A percentile compares a stretch with the other conserved stretches of the same genome.
Conservation (phyloP, 2,329 filamentous ascomycete species). For the Aspergillus transmontanensis region DNA sequence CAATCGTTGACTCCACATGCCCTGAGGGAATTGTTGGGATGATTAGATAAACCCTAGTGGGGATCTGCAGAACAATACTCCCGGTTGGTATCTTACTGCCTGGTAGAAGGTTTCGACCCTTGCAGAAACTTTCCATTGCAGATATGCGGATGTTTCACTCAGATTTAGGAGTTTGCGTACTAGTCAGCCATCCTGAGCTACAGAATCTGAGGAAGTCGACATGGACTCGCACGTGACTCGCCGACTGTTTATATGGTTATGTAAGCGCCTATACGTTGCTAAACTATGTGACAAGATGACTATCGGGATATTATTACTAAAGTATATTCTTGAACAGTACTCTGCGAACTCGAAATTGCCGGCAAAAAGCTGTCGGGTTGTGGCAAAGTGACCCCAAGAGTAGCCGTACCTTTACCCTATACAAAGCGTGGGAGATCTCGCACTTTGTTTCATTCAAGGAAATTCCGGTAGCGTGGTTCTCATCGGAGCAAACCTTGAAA, state of each 20-base stretch:
- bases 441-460: not conserved
- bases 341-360: not conserved
- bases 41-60: not conserved
- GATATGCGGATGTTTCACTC: not conserved
- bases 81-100: too few relatives aligned
- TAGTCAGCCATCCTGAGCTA: too few relatives aligned
- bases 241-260: too few relatives aligned
- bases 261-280: not conserved
- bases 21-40: not conserved
- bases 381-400: not conserved
- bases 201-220: too few relatives aligned
- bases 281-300: too few relatives aligned
- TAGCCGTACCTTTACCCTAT: not conserved
- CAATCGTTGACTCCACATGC: constrained; percentile 2
- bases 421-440: not conserved
- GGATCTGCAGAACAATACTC: not conserved
- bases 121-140: not conserved
- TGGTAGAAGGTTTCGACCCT: not conserved
- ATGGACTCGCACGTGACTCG: not conserved
- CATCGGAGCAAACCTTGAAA: not conserved
- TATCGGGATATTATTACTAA: too few relatives aligned
- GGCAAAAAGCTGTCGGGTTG: not conserved
- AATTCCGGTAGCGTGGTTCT: not conserved
- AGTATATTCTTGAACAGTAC: not conserved
- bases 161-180: too few relatives aligned